Conservation (phyloP, 1,284 basidiomycete genomes). For the Pyrrhoderma noxium region DNA sequence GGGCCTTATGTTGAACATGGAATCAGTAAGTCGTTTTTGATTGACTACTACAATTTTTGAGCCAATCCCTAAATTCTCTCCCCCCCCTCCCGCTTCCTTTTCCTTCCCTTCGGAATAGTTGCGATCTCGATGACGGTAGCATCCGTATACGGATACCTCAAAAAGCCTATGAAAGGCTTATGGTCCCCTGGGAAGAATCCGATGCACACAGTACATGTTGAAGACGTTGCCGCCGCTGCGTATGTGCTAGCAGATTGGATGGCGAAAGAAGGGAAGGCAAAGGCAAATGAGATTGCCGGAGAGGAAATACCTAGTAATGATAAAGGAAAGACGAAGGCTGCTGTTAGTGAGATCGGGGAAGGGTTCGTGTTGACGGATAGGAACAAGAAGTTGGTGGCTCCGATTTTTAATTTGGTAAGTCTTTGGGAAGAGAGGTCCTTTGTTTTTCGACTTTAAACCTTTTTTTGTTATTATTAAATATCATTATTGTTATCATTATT, state of each 20-base stretch:
- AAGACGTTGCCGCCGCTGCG: constrained; percentile 69
- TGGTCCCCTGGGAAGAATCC: constrained; percentile 76
- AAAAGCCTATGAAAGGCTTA: constrained; percentile 84
- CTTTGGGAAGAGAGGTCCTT: no score
- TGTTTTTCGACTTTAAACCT: no score
- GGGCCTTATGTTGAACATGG: constrained; percentile 71
- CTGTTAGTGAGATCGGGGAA: constrained; percentile 32
- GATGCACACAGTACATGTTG: constrained; percentile 72
- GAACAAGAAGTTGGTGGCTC: constrained; percentile 54
- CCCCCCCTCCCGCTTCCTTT: constrained; percentile 18
- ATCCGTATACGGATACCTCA: constrained; percentile 77
- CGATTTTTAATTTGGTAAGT: constrained; percentile 76
- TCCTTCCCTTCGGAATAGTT: constrained; percentile 31
- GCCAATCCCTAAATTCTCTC: no score
- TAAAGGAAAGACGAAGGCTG: constrained; percentile 54
- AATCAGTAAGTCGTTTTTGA: constrained; percentile 38
- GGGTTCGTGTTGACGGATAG: constrained; percentile 47
- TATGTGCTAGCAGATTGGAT: constrained; percentile 78
- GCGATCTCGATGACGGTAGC: constrained; percentile 67
- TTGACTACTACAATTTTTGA: no score
- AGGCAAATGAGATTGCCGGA: constrained; percentile 59
- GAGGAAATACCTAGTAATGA: constrained; percentile 64
- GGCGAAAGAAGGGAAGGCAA: constrained; percentile 46
- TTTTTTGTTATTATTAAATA: no score
- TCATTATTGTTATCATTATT: no score